These are phyloP conservation scores for Rhizopogon vulgaris DNA, from an alignment of 768 basidiomycete genomes.

Conservation along the genomic window DNA sequence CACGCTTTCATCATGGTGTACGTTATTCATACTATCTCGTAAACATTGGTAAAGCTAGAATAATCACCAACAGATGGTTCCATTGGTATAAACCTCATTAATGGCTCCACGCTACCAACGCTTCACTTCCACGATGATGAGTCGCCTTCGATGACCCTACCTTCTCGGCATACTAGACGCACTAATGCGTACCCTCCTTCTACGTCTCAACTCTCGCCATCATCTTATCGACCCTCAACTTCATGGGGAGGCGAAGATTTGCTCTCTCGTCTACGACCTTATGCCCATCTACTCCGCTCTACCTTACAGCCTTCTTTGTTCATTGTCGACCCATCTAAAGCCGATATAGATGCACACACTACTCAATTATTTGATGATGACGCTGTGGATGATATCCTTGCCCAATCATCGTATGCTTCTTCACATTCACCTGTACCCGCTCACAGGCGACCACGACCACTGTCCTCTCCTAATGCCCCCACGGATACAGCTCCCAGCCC, in stretches of 20 bases:
- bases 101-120: constrained; percentile 79
- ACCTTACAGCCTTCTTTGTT: constrained; percentile 81
- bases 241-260: constrained; percentile 90
- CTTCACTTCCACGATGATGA: constrained; percentile 98
- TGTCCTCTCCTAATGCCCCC: constrained; percentile 34
- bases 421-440: constrained; percentile 81
- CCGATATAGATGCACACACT: constrained; percentile 91
- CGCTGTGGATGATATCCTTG: constrained; percentile 83
- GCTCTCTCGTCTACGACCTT: constrained; percentile 65
- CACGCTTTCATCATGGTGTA: constrained; percentile 80
- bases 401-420: constrained; percentile 68
- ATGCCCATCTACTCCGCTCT: constrained; percentile 80
- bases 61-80: constrained; percentile 59
- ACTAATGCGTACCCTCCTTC: constrained; percentile 58
- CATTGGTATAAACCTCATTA: constrained; percentile 83
- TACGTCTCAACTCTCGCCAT: constrained; percentile 38
- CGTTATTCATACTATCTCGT: constrained; percentile 18
- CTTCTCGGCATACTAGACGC: constrained; percentile 30
- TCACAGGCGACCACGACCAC: constrained; percentile 68
- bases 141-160: constrained; percentile 67
- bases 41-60: not conserved
- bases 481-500: constrained; percentile 35
- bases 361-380: constrained; percentile 80
- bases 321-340: constrained; percentile 85
- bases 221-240: constrained; percentile 34